phyloP scores from a whole-genome alignment of 176 grass and related monocot genomes.

The Tuctoria greenei region DNA sequence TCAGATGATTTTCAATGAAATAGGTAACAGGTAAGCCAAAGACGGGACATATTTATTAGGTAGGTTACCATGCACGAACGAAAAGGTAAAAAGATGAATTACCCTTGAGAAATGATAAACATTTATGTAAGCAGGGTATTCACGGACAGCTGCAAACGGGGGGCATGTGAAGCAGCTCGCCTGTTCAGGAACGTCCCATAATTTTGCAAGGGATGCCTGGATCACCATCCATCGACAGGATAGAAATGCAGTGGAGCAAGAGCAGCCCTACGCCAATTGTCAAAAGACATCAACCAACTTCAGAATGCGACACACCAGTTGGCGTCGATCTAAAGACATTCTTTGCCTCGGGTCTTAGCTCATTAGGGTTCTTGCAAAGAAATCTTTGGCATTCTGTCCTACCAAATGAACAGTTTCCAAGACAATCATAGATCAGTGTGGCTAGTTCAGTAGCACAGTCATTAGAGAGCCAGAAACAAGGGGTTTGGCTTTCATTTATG shows the following conservation, averaged over 20 bases:
- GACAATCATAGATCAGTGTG: neutral
- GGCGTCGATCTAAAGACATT: conserved; percentile 12
- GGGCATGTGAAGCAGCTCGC: conserved; percentile 46
- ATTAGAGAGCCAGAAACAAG: conserved; percentile 30
- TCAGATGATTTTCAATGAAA: neutral
- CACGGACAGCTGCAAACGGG: neutral
- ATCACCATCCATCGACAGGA: neutral
- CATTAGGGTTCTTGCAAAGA: neutral
- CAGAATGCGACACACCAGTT: neutral
- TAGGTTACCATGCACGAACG: neutral
- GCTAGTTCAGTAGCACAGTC: conserved; percentile 21
- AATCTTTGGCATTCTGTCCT: conserved; percentile 4
- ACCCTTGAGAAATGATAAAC: conserved; percentile 10
- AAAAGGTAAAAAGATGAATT: neutral
- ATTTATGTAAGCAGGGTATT: neutral
- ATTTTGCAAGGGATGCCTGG: conserved; percentile 1
- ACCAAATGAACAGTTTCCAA: neutral
- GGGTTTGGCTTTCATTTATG: conserved; percentile 13
- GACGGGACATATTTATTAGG: neutral
- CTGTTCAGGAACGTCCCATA: conserved; percentile 22
- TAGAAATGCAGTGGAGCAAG: neutral
- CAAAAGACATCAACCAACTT: conserved; percentile 26
- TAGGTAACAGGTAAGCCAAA: neutral
- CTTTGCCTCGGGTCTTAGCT: neutral
- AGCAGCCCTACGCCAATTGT: neutral